Conservation (phyloP, 805 yeast genomes). For the Yarrowia sp. region DNA sequence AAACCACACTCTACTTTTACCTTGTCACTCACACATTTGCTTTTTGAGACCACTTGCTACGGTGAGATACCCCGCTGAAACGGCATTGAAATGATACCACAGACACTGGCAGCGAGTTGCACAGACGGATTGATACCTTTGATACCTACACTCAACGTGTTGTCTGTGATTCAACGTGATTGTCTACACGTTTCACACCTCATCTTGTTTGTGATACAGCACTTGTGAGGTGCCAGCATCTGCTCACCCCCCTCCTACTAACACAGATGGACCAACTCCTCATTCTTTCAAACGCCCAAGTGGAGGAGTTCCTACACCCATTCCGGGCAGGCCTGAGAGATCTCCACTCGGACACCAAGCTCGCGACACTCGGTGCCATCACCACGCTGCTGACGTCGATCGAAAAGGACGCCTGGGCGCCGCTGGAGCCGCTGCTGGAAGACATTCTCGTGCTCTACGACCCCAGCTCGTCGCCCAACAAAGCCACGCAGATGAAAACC, state of each 20-base stretch:
- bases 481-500: conserved; percentile 15
- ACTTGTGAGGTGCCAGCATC: background rate
- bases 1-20: too few relatives aligned
- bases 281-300: conserved; percentile 30
- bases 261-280: conserved; percentile 38
- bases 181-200: too few relatives aligned
- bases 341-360: conserved; percentile 21
- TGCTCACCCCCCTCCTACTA: background rate
- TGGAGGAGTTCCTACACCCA: conserved; percentile 33
- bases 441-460: conserved; percentile 20
- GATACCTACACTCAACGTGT: too few relatives aligned
- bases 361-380: conserved; percentile 17
- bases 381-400: conserved; percentile 16
- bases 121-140: too few relatives aligned
- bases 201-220: background rate
- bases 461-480: conserved; percentile 30
- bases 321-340: conserved; percentile 31
- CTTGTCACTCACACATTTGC: background rate
- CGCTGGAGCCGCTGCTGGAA: conserved; percentile 26
- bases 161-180: background rate
- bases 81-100: background rate
- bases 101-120: background rate
- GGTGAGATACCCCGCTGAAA: conserved; percentile 3
- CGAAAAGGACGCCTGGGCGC: conserved; percentile 19
- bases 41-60: conserved; percentile 34